Conservation (phyloP, 2,329 filamentous ascomycete species). For the Talaromyces sp. region DNA sequence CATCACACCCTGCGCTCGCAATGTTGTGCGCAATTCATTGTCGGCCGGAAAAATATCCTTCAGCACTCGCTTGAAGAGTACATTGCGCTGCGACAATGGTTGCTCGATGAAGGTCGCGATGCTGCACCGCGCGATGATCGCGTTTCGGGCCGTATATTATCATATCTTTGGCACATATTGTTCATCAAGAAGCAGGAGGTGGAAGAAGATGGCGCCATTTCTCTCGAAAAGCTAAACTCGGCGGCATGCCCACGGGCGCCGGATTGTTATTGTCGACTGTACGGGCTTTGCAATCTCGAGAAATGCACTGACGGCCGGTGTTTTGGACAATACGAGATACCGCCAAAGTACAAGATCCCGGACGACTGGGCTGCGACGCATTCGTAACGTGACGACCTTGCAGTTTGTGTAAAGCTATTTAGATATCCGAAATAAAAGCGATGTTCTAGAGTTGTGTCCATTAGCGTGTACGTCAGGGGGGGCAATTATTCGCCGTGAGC, state of each 20-base stretch:
- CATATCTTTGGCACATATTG: slow-evolving; percentile 50
- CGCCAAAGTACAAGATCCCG: slow-evolving; percentile 36
- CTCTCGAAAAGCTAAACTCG: slow-evolving; percentile 37
- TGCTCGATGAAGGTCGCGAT: slow-evolving; percentile 40
- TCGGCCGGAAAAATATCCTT: slow-evolving; percentile 47
- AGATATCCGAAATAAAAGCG: not conserved
- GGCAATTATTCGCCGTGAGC: not conserved
- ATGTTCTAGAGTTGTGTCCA: not conserved
- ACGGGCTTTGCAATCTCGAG: slow-evolving; percentile 40
- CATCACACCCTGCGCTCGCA: slow-evolving; percentile 45
- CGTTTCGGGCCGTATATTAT: slow-evolving; percentile 46
- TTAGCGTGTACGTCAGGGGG: too few relatives aligned
- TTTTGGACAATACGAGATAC: slow-evolving; percentile 39
- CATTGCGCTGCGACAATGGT: slow-evolving; percentile 52
- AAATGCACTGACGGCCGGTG: slow-evolving; percentile 35
- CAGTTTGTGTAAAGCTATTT: not conserved
- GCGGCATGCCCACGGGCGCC: slow-evolving; percentile 36
- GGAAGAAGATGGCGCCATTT: slow-evolving; percentile 24
- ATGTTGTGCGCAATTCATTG: slow-evolving; percentile 57
- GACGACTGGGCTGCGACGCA: slow-evolving; percentile 33
- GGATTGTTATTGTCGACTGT: slow-evolving; percentile 46
- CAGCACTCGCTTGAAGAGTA: slow-evolving; percentile 51
- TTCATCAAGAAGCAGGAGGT: slow-evolving; percentile 33
- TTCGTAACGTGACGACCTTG: slow-evolving; percentile 18
- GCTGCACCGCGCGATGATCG: slow-evolving; percentile 42